These are phyloP conservation scores for Globisporangium parvum DNA, from an alignment of 352 stramenopile genomes.

Conservation along the genomic window DNA sequence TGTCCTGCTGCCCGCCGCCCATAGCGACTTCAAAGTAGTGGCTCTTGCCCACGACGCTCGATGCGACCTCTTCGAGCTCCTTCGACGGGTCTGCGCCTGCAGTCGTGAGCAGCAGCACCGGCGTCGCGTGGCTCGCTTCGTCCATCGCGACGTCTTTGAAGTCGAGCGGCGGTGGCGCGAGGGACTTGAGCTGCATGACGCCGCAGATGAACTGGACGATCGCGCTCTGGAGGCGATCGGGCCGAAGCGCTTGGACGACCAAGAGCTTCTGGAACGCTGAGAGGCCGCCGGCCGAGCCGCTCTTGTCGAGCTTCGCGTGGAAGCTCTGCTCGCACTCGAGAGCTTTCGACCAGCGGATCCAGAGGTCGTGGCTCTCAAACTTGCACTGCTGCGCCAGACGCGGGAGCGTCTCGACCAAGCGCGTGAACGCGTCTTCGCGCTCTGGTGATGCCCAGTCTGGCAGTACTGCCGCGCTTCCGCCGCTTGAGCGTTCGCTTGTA, in stretches of 20 bases:
- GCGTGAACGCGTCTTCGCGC: slow-evolving; percentile 78
- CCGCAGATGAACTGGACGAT: slow-evolving; percentile 90
- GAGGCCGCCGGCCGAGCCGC: slow-evolving; percentile 33
- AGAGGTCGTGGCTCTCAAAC: slow-evolving; percentile 79
- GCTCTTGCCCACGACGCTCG: slow-evolving; percentile 67
- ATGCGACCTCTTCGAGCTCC: slow-evolving; percentile 91
- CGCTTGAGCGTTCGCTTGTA: slow-evolving; percentile 19
- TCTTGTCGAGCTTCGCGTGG: slow-evolving; percentile 83
- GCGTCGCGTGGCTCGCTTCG: slow-evolving; percentile 68
- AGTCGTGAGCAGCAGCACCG: slow-evolving; percentile 90
- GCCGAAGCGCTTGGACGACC: slow-evolving; percentile 88
- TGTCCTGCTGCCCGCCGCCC: slow-evolving; percentile 92
- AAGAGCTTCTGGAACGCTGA: slow-evolving; percentile 91
- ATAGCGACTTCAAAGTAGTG: slow-evolving; percentile 94
- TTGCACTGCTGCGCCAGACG: slow-evolving; percentile 67
- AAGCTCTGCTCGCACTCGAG: slow-evolving; percentile 90
- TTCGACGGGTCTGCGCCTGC: slow-evolving; percentile 92
- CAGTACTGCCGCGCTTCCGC: slow-evolving; percentile 13
- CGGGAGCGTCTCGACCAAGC: slow-evolving; percentile 72
- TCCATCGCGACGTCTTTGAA: slow-evolving; percentile 64
- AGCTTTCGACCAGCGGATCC: slow-evolving; percentile 86
- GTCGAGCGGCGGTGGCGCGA: slow-evolving; percentile 78
- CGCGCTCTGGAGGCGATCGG: slow-evolving; percentile 86
- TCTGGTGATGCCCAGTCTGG: slow-evolving; percentile 81
- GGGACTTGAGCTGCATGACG: slow-evolving; percentile 79